Evolutionary conservation across 1,139 yeast species (phyloP).

Genomic region (Diutina pseudorugosa): DNA sequence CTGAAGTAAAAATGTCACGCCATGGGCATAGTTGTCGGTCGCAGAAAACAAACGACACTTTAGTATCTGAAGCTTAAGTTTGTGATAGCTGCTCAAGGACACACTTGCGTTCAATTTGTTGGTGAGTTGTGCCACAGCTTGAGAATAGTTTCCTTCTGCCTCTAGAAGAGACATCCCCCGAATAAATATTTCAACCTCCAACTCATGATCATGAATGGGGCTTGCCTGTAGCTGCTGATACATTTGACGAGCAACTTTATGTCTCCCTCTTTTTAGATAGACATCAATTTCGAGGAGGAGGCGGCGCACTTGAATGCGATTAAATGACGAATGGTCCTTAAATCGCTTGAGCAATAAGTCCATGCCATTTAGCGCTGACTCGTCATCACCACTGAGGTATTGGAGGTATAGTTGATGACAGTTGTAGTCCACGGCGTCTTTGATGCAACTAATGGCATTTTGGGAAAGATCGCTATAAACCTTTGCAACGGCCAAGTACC

Average conservation of each 20-base stretch:
- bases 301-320: not conserved
- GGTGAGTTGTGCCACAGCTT: conserved; percentile 17
- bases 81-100: conserved; percentile 22
- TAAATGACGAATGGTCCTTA: not conserved
- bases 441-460: not conserved
- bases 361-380: not conserved
- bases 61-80: conserved; percentile 29
- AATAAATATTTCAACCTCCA: not conserved
- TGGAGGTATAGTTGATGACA: not conserved
- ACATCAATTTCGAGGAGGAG: not conserved
- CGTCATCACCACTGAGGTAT: not conserved
- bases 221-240: not conserved
- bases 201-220: not conserved
- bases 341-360: not conserved
- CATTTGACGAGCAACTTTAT: not conserved
- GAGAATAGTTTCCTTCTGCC: conserved; percentile 16
- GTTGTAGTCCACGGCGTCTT: not conserved
- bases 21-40: conserved; percentile 27
- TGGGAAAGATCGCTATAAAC: not conserved
- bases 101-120: not conserved
- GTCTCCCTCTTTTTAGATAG: not conserved
- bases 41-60: conserved; percentile 28
- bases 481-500: not conserved
- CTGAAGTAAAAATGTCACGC: conserved; percentile 31
- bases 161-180: not conserved